These are phyloP conservation scores for Pilobolus umbonatus DNA, from an alignment of 192 early-diverging fungal genomes.

Conservation along the genomic window DNA sequence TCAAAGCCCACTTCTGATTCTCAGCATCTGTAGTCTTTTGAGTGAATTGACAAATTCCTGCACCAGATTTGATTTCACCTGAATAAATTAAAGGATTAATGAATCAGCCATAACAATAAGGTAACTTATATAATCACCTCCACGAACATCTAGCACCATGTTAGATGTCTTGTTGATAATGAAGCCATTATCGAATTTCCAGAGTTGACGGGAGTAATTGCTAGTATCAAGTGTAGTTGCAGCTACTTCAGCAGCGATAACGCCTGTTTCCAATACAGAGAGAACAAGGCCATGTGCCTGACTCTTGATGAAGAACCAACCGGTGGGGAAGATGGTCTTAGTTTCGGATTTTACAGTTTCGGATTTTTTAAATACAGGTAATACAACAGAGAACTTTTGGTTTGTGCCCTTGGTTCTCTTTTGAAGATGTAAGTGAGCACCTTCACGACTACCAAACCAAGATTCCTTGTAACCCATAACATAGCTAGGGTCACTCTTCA, in stretches of 20 bases:
- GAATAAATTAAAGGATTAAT: neutral
- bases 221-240: slow-evolving; percentile 18
- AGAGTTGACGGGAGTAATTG: slow-evolving; percentile 33
- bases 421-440: slow-evolving; percentile 27
- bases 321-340: slow-evolving; percentile 22
- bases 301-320: slow-evolving; percentile 41
- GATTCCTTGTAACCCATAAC: slow-evolving; percentile 28
- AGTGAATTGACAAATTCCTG: slow-evolving; percentile 21
- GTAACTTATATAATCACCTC: slow-evolving; percentile 20
- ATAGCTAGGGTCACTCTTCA: slow-evolving; percentile 5
- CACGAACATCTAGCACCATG: slow-evolving; percentile 30
- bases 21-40: slow-evolving; percentile 17
- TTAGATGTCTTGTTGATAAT: slow-evolving; percentile 35
- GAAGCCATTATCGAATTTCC: slow-evolving; percentile 32
- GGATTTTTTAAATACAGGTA: slow-evolving; percentile 28
- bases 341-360: neutral
- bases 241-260: slow-evolving; percentile 24
- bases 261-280: slow-evolving; percentile 26
- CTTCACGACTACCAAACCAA: slow-evolving; percentile 26
- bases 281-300: slow-evolving; percentile 23
- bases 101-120: neutral
- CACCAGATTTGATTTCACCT: slow-evolving; percentile 17
- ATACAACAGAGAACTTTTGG: slow-evolving; percentile 24
- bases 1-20: slow-evolving; percentile 28
- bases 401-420: slow-evolving; percentile 1